Evolutionary conservation across 2,329 filamentous ascomycete genomes (phyloP), one percentile per base, ranked within the genome.

Genomic region (Parafenestella ontariensis): DNA sequence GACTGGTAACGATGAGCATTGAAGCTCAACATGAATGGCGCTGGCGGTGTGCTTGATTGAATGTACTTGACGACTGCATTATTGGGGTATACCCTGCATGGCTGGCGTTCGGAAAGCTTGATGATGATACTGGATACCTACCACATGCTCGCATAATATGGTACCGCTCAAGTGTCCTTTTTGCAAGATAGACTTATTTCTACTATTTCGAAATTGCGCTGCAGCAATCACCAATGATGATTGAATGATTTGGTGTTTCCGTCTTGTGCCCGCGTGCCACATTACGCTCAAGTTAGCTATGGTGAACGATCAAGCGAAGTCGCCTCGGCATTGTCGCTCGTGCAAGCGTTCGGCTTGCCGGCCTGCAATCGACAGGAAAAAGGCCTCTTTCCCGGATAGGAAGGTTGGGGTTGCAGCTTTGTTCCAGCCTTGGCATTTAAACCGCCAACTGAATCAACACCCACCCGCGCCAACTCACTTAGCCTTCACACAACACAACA

Each of bases 351-450:
- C 28, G 28, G 28, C 28, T 31, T 31, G 28, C 28, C 28, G 28
- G 15, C 31, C 11, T n/a, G 15, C 15, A 17, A 34, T 34, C 31
- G 31, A 34, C 15, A 34, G 3, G 5, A 3, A 34, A 15, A 17
- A 34, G 2, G 4, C 2, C 13, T n/a, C 31, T 13, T 34, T 34
- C 31, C 31, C 17, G 9, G 17, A n/a, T 17, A 8, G 31, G 31
- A n/a, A 34, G 9, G 31, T 34, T 34, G 31, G n/a, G n/a, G n/a
- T n/a, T n/a, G n/a, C n/a, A 34, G 13, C 31, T 21, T 18, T 17
- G n/a, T n/a, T n/a, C n/a, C 20, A n/a, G 53, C 31, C 52, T 59
- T 59, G 56, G 56, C 56, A 28, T n/a, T 26, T n/a, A 44, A 50
- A 46, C 41, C 24, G 23, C 46, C 21, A 28, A 36, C 28, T 46